Base-by-base conservation (phyloP, 495 filamentous ascomycete species). In the Penicillium odoratum region DNA sequence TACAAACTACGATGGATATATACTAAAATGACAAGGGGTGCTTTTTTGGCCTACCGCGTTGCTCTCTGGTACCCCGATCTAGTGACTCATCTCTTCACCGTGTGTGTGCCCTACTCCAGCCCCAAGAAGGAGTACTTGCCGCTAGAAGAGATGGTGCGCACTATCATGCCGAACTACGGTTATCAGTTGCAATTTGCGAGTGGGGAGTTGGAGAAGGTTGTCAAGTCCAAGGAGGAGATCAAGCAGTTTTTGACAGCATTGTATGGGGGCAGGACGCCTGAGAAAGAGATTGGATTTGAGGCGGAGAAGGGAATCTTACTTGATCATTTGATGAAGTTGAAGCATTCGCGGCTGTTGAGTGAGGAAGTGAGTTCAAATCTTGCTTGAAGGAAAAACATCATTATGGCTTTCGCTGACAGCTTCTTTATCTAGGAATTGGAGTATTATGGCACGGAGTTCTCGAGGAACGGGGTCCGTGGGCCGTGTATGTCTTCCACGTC, bases 171-270 rank as follows among this genome's bases (percentile, higher is more conserved):
- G n/a, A 85, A 89, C 60, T 91, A 91, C 66, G 77, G 63, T 18
- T 98, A 98, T 69, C 93, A 98, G 75, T 62, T 95, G 38, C 90
- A 92, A 36, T 81, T 98, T 33, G 78, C 75, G 0, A 81, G 85
- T 28, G 81, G 81, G 0, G 83, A 87, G 10, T 75, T 93, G 18
- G 89, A 93, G 65, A 73, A 72, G 29, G 67, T 72, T 6, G 64
- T 93, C 25, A 69, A 71, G 6, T 77, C 80, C 7, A 79, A 79
- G 54, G 80, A 81, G 4, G 77, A 83, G 40, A 82, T 93, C 25
- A 78, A 81, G 53, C 79, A 81, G 59, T 89, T 95, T 55, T 62
- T 98, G 53, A 83, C 79, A 45, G 81, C 79, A 33, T 61, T 94
- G 55, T 93, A 86, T 68, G 89, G 88, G 4, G 90, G 83, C 0